phyloP scores from a whole-genome alignment of 1,139 yeast species.

The Yamadazyma trypodendri region DNA sequence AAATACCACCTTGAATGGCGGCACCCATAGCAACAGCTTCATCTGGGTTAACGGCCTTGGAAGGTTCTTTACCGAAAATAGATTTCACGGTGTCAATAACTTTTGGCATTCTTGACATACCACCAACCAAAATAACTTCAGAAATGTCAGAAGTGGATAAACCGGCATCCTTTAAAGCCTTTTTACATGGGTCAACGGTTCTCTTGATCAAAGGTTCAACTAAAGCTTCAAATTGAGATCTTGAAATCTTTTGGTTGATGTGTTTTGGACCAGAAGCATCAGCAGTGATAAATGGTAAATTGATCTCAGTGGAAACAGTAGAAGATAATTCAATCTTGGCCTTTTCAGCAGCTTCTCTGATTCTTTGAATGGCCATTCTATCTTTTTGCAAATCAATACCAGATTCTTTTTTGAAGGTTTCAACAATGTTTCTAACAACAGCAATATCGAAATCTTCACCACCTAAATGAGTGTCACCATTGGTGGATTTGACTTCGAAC shows the following conservation, averaged over 20 bases:
- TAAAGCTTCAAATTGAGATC: conserved; percentile 89
- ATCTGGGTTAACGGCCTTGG: conserved; percentile 99
- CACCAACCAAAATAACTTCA: conserved; percentile 98
- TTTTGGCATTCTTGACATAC: conserved; percentile 99
- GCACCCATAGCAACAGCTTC: conserved; percentile 99
- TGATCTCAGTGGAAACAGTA: conserved; percentile 88
- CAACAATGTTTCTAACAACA: conserved; percentile 84
- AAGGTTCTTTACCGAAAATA: conserved; percentile 92
- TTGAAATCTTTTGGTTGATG: conserved; percentile 88
- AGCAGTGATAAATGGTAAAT: conserved; percentile 95
- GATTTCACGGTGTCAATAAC: conserved; percentile 94
- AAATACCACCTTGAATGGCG: conserved; percentile 98
- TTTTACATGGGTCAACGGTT: conserved; percentile 96
- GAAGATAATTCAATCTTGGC: conserved; percentile 98
- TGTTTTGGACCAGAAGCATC: conserved; percentile 98
- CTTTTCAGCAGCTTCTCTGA: conserved; percentile 99
- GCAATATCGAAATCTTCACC: conserved; percentile 96
- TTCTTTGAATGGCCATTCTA: conserved; percentile 99
- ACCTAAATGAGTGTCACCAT: conserved; percentile 99
- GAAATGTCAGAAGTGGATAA: conserved; percentile 81
- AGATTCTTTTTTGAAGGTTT: conserved; percentile 86
- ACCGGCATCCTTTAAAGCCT: conserved; percentile 96
- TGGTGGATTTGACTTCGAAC: conserved; percentile 98
- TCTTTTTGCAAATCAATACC: conserved; percentile 88
- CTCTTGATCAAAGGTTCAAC: conserved; percentile 91